These are phyloP conservation scores for Quercus berberidifolia DNA, from an alignment of 306 rosid species.

Conservation along the genomic window DNA sequence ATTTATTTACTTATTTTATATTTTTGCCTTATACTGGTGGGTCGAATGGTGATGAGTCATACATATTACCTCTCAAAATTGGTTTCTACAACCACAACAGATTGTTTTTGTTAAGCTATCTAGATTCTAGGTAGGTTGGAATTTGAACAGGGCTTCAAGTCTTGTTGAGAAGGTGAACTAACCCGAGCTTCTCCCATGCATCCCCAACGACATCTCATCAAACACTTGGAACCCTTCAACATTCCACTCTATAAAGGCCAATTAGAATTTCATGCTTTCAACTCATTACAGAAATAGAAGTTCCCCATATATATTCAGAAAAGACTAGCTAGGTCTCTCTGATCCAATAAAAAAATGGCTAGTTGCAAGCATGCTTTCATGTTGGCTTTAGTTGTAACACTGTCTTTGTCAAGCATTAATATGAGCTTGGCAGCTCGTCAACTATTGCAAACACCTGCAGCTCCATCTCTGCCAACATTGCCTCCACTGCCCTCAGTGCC, in stretches of 20 bases:
- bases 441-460: constrained; percentile 21
- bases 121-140: constrained; percentile 5
- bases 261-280: not conserved
- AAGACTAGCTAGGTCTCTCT: not conserved
- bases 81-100: not conserved
- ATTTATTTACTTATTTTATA: no score
- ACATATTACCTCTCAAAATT: not conserved
- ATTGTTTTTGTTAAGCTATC: not conserved
- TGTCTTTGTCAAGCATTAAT: constrained; percentile 21
- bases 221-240: not conserved
- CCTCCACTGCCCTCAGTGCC: constrained; percentile 13
- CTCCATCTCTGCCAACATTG: constrained; percentile 25
- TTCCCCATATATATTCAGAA: not conserved
- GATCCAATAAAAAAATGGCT: not conserved
- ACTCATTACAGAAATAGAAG: not conserved
- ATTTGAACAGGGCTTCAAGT: not conserved
- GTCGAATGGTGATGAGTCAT: no score
- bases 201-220: constrained; percentile 25
- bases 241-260: not conserved
- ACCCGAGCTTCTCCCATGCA: not conserved
- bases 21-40: no score
- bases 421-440: constrained; percentile 26
- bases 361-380: constrained; percentile 3
- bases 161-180: constrained; percentile 24
- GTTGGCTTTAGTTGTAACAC: not conserved